phyloP scores from a whole-genome alignment of 2,329 filamentous ascomycete species.

The Geosmithia putterillii region DNA sequence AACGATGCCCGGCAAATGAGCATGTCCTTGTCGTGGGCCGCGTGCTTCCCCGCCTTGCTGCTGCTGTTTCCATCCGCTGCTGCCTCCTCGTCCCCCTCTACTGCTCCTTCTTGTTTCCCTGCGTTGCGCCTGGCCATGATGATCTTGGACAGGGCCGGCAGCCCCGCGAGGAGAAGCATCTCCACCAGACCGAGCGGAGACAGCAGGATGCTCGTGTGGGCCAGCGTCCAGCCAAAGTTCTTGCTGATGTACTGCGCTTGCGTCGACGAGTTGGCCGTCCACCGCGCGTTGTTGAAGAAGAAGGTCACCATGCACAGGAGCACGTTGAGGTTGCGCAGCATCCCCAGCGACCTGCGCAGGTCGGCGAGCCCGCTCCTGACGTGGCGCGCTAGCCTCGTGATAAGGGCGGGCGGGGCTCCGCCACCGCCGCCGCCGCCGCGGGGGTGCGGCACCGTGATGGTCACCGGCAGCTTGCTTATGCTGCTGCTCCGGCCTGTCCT shows the following conservation, averaged over 20 bases:
- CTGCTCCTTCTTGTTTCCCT: no score
- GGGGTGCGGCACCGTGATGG: no score
- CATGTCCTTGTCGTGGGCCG: conserved; percentile 23
- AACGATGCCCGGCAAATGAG: conserved; percentile 20
- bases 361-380: conserved; percentile 16
- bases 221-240: conserved; percentile 28
- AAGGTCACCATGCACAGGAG: conserved; percentile 24
- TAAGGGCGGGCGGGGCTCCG: conserved; percentile 5
- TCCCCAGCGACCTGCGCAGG: conserved; percentile 16
- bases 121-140: conserved; percentile 16
- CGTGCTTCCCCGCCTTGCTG: conserved; percentile 14
- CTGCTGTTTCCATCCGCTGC: no score
- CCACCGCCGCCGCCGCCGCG: no score
- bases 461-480: no score
- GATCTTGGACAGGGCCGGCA: conserved; percentile 20
- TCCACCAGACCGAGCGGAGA: conserved; percentile 26
- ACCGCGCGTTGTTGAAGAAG: conserved; percentile 22
- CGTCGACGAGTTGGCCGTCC: conserved; percentile 18
- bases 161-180: conserved; percentile 19
- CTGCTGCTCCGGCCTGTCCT: background rate
- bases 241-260: conserved; percentile 30
- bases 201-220: conserved; percentile 25
- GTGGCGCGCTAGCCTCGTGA: conserved; percentile 13
- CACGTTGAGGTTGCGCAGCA: conserved; percentile 22
- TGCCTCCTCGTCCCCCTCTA: no score